Evolutionary conservation across 73 alveolate genomes (phyloP).

Genomic region (Tetrahymena elliotti): DNA sequence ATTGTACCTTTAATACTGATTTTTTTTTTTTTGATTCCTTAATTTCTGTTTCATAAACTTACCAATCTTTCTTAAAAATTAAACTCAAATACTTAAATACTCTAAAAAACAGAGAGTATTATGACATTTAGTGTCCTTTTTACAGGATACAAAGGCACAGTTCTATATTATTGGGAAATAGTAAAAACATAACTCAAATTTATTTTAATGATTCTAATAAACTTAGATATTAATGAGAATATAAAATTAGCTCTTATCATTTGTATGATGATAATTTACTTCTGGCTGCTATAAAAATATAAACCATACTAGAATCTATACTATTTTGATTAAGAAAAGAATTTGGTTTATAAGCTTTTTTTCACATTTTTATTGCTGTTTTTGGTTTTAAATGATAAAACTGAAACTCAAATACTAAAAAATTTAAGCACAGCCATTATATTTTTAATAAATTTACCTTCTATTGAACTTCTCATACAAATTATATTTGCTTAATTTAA

Average conservation of each 20-base stretch:
- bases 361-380: background rate
- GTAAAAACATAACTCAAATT: background rate
- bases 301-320: background rate
- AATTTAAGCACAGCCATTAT: background rate
- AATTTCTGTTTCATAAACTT: background rate
- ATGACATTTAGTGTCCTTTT: background rate
- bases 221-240: background rate
- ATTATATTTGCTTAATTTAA: background rate
- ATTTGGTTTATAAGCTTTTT: too few relatives aligned
- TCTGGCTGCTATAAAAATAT: background rate
- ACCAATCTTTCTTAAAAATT: background rate
- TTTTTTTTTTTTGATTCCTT: background rate
- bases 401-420: background rate
- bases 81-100: background rate
- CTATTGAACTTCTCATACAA: background rate
- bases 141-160: background rate
- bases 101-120: background rate
- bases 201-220: background rate
- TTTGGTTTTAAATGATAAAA: background rate
- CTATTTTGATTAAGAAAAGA: background rate
- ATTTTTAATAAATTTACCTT: background rate
- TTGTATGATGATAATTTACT: background rate
- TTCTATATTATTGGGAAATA: background rate
- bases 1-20: background rate
- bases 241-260: background rate